A percentile compares a stretch with the other conserved stretches of the same genome.
Evolutionary conservation across 352 stramenopile species (phyloP).

Genomic region (Pseudoperonospora humuli): DNA sequence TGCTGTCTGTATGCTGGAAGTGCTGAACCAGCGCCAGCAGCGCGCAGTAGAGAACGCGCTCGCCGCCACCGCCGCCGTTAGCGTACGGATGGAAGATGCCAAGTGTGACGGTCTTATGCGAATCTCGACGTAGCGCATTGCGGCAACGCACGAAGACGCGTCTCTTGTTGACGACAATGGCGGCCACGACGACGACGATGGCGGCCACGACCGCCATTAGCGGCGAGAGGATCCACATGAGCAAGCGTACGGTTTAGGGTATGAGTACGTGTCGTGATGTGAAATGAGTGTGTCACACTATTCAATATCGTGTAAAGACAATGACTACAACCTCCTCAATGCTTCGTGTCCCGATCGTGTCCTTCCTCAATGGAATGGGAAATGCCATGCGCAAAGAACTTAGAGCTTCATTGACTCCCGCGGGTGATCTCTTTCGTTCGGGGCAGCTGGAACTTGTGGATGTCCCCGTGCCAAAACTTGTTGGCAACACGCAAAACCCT

Average conservation of each 20-base stretch:
- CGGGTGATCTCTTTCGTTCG: conserved; percentile 21
- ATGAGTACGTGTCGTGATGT: no score
- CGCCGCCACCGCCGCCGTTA: conserved; percentile 93
- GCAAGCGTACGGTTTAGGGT: no score
- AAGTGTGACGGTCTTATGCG: conserved; percentile 34
- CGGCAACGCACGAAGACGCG: conserved; percentile 30
- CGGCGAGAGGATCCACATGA: conserved; percentile 14
- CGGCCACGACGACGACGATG: conserved; percentile 7
- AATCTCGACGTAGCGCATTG: conserved; percentile 6
- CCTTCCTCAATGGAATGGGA: conserved; percentile 28
- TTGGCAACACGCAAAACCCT: conserved; percentile 28
- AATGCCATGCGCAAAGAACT: conserved; percentile 25
- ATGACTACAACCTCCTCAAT: conserved; percentile 7
- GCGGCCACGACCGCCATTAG: conserved; percentile 13
- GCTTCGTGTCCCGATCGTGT: conserved; percentile 22
- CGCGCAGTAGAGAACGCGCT: conserved; percentile 97
- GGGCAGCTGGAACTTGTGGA: conserved; percentile 26
- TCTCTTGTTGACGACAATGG: conserved; percentile 36
- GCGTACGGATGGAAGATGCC: conserved; percentile 94
- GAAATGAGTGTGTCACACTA: no score
- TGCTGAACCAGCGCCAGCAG: conserved; percentile 77
- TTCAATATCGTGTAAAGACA: no score
- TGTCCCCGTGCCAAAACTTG: conserved; percentile 21
- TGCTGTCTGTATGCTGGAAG: conserved; percentile 19
- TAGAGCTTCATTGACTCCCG: conserved; percentile 11